Percentiles rank a stretch among this genome's conserved stretches.
Evolutionary conservation across 768 basidiomycete genomes (phyloP).

Genomic region (Tulasnella sp.): DNA sequence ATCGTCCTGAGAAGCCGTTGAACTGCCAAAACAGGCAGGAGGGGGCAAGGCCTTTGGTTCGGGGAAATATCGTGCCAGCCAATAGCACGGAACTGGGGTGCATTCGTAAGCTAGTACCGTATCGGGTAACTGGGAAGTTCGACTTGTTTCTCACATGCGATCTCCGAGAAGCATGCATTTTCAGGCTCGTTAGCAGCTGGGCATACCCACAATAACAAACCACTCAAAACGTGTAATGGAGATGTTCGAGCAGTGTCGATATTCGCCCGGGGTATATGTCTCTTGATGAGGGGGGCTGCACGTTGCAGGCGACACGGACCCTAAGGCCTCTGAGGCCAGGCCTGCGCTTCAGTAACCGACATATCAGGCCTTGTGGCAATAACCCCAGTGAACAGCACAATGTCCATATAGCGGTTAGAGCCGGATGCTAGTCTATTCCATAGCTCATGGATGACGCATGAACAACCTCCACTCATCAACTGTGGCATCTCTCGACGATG

Average conservation of each 20-base stretch:
- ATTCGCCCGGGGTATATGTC: not conserved
- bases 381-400: slow-evolving; percentile 3
- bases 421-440: slow-evolving; percentile 12
- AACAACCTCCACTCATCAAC: not conserved
- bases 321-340: slow-evolving; percentile 18
- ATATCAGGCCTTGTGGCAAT: not conserved
- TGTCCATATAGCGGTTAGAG: not conserved
- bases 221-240: slow-evolving; percentile 20
- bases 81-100: slow-evolving; percentile 12
- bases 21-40: not conserved
- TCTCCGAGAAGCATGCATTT: not conserved
- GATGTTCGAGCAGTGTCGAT: slow-evolving; percentile 5
- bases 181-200: not conserved
- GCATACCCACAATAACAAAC: not conserved
- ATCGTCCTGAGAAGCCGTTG: slow-evolving; percentile 13
- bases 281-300: slow-evolving; percentile 10
- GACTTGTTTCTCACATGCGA: slow-evolving; percentile 14
- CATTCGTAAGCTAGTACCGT: not conserved
- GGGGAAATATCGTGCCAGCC: not conserved
- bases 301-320: slow-evolving; percentile 19
- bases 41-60: not conserved
- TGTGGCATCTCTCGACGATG: not conserved
- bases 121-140: not conserved
- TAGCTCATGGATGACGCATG: not conserved
- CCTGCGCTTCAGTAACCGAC: slow-evolving; percentile 11